Conservation (phyloP, 2,329 filamentous ascomycete species). For the Zymoseptoria tritici region DNA sequence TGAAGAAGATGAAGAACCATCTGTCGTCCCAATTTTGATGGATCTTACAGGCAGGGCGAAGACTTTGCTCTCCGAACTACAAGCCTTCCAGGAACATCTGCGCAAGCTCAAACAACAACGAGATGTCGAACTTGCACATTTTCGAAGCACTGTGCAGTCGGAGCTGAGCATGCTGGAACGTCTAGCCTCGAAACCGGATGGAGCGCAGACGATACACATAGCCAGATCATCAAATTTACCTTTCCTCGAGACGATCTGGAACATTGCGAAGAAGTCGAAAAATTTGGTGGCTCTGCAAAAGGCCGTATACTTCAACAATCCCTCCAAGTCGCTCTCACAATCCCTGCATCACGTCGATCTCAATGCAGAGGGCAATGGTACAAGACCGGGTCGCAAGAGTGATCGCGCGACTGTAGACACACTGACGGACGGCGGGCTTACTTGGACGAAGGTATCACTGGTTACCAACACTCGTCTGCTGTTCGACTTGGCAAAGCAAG, state of each 20-base stretch:
- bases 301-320: slow-evolving; percentile 41
- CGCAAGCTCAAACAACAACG: slow-evolving; percentile 30
- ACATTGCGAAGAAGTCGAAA: slow-evolving; percentile 49
- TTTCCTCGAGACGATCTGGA: slow-evolving; percentile 59
- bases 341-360: slow-evolving; percentile 19
- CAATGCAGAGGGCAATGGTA: slow-evolving; percentile 19
- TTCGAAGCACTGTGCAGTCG: slow-evolving; percentile 29
- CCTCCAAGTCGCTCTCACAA: slow-evolving; percentile 18
- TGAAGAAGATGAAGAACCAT: background rate
- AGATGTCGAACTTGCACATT: slow-evolving; percentile 29
- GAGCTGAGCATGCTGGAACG: slow-evolving; percentile 28
- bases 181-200: slow-evolving; percentile 20
- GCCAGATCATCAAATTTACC: slow-evolving; percentile 59
- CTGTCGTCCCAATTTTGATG: background rate
- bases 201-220: slow-evolving; percentile 40
- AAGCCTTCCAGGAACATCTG: slow-evolving; percentile 32
- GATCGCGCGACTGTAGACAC: slow-evolving; percentile 49
- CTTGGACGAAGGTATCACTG: slow-evolving; percentile 64
- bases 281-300: slow-evolving; percentile 53
- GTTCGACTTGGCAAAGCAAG: slow-evolving; percentile 62
- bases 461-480: slow-evolving; percentile 56
- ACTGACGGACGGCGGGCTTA: slow-evolving; percentile 53
- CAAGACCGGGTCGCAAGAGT: slow-evolving; percentile 20
- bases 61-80: slow-evolving; percentile 34
- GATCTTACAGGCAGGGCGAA: slow-evolving; percentile 33